Evolutionary conservation across 2,329 filamentous ascomycete species (phyloP).

Genomic region (Aureobasidium musti): DNA sequence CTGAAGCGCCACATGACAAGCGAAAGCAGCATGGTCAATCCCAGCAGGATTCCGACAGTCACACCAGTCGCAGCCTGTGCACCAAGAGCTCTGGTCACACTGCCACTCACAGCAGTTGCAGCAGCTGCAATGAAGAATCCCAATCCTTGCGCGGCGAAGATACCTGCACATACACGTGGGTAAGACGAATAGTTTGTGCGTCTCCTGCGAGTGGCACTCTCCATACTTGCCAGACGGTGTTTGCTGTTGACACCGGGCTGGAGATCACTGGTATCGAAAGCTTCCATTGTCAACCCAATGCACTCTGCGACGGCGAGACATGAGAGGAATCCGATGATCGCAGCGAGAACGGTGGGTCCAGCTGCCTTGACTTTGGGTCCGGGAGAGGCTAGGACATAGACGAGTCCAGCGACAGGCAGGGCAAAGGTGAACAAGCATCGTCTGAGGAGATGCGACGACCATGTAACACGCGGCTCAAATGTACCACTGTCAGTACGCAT

Average conservation of each 20-base stretch:
- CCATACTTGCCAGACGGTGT: constrained; percentile 51
- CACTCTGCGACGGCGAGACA: constrained; percentile 75
- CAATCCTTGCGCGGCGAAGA: constrained; percentile 68
- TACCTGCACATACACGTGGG: constrained; percentile 70
- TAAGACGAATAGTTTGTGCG: constrained; percentile 75
- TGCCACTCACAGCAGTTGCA: constrained; percentile 68
- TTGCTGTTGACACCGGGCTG: constrained; percentile 66
- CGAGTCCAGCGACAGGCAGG: constrained; percentile 66
- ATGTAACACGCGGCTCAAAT: constrained; percentile 62
- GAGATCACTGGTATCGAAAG: constrained; percentile 77
- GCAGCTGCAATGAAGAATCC: constrained; percentile 70
- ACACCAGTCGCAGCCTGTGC: constrained; percentile 68
- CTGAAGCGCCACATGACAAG: constrained; percentile 65
- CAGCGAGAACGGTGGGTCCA: constrained; percentile 67
- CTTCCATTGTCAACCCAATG: constrained; percentile 76
- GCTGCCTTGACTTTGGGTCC: constrained; percentile 62
- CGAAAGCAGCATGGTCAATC: constrained; percentile 65
- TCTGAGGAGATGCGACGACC: constrained; percentile 72
- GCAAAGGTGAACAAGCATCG: constrained; percentile 66
- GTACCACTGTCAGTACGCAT: constrained; percentile 68
- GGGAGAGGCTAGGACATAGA: constrained; percentile 66
- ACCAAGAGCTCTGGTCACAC: constrained; percentile 64
- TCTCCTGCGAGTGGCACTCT: constrained; percentile 48
- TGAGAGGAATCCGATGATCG: constrained; percentile 67
- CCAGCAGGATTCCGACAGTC: constrained; percentile 66